These are phyloP conservation scores for Dillenia suffruticosa DNA, from an alignment of 164 flowering plant species.

Conservation along the genomic window DNA sequence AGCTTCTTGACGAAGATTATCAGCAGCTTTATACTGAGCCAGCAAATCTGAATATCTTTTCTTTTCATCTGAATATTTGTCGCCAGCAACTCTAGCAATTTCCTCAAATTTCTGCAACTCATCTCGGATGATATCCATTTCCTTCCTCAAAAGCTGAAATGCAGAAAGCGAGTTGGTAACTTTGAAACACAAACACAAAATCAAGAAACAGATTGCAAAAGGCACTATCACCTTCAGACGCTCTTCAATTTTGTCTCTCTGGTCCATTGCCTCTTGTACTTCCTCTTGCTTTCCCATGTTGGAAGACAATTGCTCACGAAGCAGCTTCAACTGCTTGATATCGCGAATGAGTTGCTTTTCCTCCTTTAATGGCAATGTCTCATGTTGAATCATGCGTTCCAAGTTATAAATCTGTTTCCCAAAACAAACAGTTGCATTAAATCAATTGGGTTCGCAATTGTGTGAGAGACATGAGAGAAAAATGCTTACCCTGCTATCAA, in stretches of 20 bases:
- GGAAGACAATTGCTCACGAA: conserved; percentile 50
- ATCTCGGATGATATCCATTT: conserved; percentile 37
- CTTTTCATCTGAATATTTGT: conserved; percentile 31
- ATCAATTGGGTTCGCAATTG: not conserved
- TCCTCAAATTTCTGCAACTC: conserved; percentile 45
- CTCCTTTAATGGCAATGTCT: conserved; percentile 69
- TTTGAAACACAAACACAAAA: conserved; percentile 2
- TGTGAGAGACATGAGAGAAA: not conserved
- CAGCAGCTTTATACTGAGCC: conserved; percentile 45
- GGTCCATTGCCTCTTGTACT: conserved; percentile 53
- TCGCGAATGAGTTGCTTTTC: conserved; percentile 77
- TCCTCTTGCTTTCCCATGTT: conserved; percentile 50
- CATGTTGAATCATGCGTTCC: conserved; percentile 74
- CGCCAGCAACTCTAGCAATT: conserved; percentile 36
- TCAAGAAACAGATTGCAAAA: not conserved
- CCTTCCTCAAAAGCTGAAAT: conserved; percentile 52
- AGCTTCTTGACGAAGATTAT: conserved; percentile 70
- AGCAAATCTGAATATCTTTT: conserved; percentile 33
- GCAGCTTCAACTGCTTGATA: conserved; percentile 64
- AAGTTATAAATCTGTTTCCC: conserved; percentile 50
- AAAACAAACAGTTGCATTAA: not conserved
- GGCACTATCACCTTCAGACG: conserved; percentile 53
- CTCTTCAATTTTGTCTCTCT: conserved; percentile 55
- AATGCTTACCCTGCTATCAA: conserved; percentile 52
- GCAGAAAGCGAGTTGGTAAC: conserved; percentile 8